These are phyloP conservation scores for Tephrocybe sp. DNA, from an alignment of 768 basidiomycete genomes.

Conservation along the genomic window DNA sequence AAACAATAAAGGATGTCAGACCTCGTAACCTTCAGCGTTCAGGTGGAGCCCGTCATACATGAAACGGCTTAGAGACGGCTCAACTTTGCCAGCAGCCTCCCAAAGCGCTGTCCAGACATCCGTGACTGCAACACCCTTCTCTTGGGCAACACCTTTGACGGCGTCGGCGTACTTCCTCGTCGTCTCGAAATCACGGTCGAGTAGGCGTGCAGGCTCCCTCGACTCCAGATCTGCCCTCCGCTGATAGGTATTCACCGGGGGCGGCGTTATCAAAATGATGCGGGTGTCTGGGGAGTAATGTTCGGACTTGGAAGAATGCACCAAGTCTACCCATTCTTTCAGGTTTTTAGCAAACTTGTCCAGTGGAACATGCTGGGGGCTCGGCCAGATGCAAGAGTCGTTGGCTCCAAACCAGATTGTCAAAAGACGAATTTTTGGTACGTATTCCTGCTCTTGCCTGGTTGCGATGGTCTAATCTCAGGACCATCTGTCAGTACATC, in stretches of 20 bases:
- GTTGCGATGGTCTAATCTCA: slow-evolving; percentile 59
- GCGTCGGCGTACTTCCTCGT: slow-evolving; percentile 73
- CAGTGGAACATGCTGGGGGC: slow-evolving; percentile 77
- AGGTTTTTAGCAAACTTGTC: slow-evolving; percentile 66
- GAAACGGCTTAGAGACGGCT: slow-evolving; percentile 49
- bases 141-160: slow-evolving; percentile 58
- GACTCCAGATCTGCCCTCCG: slow-evolving; percentile 49
- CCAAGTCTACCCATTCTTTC: slow-evolving; percentile 55
- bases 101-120: slow-evolving; percentile 80
- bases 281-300: slow-evolving; percentile 71
- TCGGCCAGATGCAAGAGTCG: slow-evolving; percentile 69
- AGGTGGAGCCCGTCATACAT: slow-evolving; percentile 82
- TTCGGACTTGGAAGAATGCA: slow-evolving; percentile 60
- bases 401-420: slow-evolving; percentile 92
- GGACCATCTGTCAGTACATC: background rate
- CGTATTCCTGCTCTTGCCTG: slow-evolving; percentile 41
- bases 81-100: slow-evolving; percentile 66
- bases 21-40: slow-evolving; percentile 71
- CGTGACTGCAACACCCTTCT: slow-evolving; percentile 57
- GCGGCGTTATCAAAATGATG: slow-evolving; percentile 82
- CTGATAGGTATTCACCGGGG: slow-evolving; percentile 72
- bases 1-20: slow-evolving; percentile 25
- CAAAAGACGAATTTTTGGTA: slow-evolving; percentile 68
- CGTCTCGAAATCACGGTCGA: slow-evolving; percentile 62
- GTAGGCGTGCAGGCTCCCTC: slow-evolving; percentile 46